Evolutionary conservation across 257 asterid genomes (phyloP), one percentile per base, ranked within the genome.

Genomic region (Knoxia roxburghii): DNA sequence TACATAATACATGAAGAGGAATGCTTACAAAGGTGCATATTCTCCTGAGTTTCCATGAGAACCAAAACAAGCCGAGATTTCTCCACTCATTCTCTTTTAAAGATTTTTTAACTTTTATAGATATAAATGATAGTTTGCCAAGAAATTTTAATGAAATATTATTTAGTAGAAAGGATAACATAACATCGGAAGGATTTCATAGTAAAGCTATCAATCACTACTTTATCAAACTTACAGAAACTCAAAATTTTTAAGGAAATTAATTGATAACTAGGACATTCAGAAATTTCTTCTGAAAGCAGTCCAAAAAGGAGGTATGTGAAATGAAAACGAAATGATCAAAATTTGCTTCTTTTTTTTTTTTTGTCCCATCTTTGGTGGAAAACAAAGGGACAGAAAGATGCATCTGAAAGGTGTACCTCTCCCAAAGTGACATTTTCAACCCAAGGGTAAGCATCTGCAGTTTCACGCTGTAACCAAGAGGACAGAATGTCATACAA

Each of bases 401-500:
- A 37, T 26, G 35, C 49, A 23, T 26, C 33, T 49, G 37, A 71
- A 48, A 17, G 37, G 49, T 23, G 20, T 88, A 86, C 96, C 96
- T 86, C 77, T 69, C 80, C 79, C 64, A 77, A 72, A 0, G 79
- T 81, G 73, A 79, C 53, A 41, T 77, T 75, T 66, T 78, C 73
- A 74, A 81, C 80, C 83, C 84, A 77, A 49, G 91, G 74, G 73
- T 80, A 80, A 61, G 76, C 60, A 69, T 70, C 20, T 61, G 76
- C 51, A 67, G 70, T 33, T 67, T 72, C 76, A 59, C 78, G 57
- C 90, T 83, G 88, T 70, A 18, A 46, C 35, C 12, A 40, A 21
- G 30, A 41, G 26, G 60, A 55, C 21, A 67, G 35, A 59, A 23
- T 60, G 63, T 41, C 23, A 46, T 33, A 54, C 37, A 39, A 12